Evolutionary conservation across 805 yeast species (phyloP).

Genomic region (Metschnikowia aberdeeniae): DNA sequence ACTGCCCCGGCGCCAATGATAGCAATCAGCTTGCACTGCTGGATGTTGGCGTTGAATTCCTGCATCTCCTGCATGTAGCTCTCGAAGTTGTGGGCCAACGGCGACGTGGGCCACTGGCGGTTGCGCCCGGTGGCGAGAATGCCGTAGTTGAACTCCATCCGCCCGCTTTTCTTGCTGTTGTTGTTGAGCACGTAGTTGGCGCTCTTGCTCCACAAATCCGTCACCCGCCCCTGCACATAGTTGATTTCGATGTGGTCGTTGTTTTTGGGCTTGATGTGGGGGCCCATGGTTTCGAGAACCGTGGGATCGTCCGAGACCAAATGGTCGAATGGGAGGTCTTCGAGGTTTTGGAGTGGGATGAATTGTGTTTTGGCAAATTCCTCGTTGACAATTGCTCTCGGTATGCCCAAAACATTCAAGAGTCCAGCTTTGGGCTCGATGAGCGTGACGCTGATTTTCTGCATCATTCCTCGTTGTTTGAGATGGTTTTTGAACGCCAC

Average conservation of each 20-base stretch:
- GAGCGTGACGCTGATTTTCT: conserved; percentile 28
- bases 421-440: conserved; percentile 40
- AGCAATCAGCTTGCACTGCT: conserved; percentile 31
- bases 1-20: conserved; percentile 51
- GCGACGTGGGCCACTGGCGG: conserved; percentile 53
- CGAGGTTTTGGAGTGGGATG: conserved; percentile 28
- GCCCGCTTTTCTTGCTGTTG: conserved; percentile 15
- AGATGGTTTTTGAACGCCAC: conserved; percentile 27
- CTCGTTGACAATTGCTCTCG: conserved; percentile 34
- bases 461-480: conserved; percentile 12
- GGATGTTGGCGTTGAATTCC: conserved; percentile 27
- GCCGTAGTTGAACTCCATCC: conserved; percentile 42
- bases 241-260: conserved; percentile 14
- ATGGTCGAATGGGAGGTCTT: conserved; percentile 26
- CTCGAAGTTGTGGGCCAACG: conserved; percentile 37
- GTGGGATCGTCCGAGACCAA: conserved; percentile 24
- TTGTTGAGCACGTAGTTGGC: conserved; percentile 26
- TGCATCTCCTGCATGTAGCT: conserved; percentile 42
- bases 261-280: conserved; percentile 10
- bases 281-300: conserved; percentile 16
- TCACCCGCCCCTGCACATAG: conserved; percentile 33
- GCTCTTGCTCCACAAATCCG: conserved; percentile 20
- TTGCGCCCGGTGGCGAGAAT: conserved; percentile 48
- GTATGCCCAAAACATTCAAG: conserved; percentile 37
- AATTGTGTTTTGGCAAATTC: conserved; percentile 39